Percentiles rank a stretch among this genome's conserved stretches.
These are phyloP conservation scores for Dorcoceras hygrometricum DNA, from an alignment of 257 asterid genomes.

Conservation along the genomic window DNA sequence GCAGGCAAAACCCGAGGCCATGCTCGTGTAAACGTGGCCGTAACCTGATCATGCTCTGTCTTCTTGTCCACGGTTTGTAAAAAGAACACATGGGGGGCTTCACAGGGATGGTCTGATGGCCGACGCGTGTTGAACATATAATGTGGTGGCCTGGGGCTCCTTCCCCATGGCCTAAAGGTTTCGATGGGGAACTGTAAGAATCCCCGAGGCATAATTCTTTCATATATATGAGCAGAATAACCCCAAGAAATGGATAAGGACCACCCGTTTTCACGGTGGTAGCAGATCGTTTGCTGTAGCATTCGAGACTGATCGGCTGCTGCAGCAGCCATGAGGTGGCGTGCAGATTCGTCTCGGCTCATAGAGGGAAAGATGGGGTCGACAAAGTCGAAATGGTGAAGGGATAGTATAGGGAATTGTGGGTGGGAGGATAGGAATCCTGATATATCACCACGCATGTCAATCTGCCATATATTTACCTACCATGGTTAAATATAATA, in stretches of 20 bases:
- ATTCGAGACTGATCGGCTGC: constrained; percentile 45
- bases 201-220: constrained; percentile 41
- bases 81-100: constrained; percentile 57
- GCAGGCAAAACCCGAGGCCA: constrained; percentile 32
- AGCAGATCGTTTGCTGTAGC: constrained; percentile 57
- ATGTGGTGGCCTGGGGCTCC: constrained; percentile 30
- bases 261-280: constrained; percentile 43
- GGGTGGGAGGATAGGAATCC: constrained; percentile 69
- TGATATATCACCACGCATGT: constrained; percentile 55
- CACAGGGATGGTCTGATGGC: constrained; percentile 38
- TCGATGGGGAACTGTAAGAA: constrained; percentile 46
- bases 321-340: constrained; percentile 52
- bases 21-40: constrained; percentile 32
- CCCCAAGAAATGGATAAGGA: constrained; percentile 62
- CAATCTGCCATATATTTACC: constrained; percentile 44
- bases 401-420: constrained; percentile 39
- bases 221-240: constrained; percentile 45
- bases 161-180: constrained; percentile 46
- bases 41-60: constrained; percentile 13
- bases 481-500: too few species aligned
- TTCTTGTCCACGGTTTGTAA: constrained; percentile 25
- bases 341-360: constrained; percentile 38
- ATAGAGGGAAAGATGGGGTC: constrained; percentile 46
- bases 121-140: constrained; percentile 61
- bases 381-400: constrained; percentile 62